phyloP scores from a whole-genome alignment of 768 basidiomycete genomes.

The Psilocybe cubensis region DNA sequence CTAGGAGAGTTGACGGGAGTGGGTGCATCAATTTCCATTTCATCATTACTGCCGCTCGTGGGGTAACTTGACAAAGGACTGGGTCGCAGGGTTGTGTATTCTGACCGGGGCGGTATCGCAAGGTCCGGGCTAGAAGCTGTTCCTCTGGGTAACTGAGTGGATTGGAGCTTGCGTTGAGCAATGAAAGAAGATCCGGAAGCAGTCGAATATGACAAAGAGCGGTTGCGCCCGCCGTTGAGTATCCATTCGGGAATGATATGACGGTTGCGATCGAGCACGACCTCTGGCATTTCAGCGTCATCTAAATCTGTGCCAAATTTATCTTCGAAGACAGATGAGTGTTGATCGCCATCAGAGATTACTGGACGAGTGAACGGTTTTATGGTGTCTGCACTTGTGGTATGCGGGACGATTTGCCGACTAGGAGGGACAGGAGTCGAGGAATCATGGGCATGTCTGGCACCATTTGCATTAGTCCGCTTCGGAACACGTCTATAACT shows the following conservation, averaged over 20 bases:
- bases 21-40: conserved; percentile 46
- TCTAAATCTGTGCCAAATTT: conserved; percentile 48
- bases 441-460: conserved; percentile 15
- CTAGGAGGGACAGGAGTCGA: conserved; percentile 24
- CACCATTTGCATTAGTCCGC: conserved; percentile 15
- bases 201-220: conserved; percentile 54
- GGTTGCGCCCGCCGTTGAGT: conserved; percentile 56
- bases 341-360: conserved; percentile 21
- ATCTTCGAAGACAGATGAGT: conserved; percentile 24
- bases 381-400: conserved; percentile 28
- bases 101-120: conserved; percentile 26
- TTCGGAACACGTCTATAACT: conserved; percentile 85
- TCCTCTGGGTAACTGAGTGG: conserved; percentile 49
- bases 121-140: conserved; percentile 78
- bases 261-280: conserved; percentile 86
- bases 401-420: conserved; percentile 29
- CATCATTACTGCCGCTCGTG: conserved; percentile 35
- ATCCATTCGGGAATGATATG: conserved; percentile 98
- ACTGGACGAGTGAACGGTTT: conserved; percentile 9
- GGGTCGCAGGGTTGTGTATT: conserved; percentile 28
- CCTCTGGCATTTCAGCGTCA: conserved; percentile 92
- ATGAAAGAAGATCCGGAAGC: conserved; percentile 35
- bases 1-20: conserved; percentile 56
- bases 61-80: conserved; percentile 47
- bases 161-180: conserved; percentile 39